Base-by-base conservation (phyloP, 495 filamentous ascomycete species). In the Sphaerosporella brunnea region DNA sequence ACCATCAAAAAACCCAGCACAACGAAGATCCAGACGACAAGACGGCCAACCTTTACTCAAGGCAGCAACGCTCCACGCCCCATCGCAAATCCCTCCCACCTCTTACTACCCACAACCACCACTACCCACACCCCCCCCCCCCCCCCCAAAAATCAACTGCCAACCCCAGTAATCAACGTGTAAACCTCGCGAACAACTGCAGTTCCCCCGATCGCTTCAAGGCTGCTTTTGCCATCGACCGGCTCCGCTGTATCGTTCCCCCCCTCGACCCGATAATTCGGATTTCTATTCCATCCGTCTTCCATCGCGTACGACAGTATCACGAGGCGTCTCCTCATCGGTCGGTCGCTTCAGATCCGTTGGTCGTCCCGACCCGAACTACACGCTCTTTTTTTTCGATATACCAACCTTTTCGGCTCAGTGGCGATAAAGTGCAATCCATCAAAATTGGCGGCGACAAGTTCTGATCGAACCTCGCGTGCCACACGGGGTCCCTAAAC, bases 331-430 rank as follows among this genome's bases (percentile, higher is more conserved):
- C 41, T 23, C 23, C 25, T 19, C 43, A 18, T 46, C 43, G 43
- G 30, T 46, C 43, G 43, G 28, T 46, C 43, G 43, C 43, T 46
- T 46, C 25, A 46, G n/a, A n/a, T 18, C 25, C 13, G 11, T 44
- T 16, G 8, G 19, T 36, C 43, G 25, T 36, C 26, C 43, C 43
- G 25, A 46, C 43, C 43, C 30, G 43, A 23, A 11, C 8, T 23
- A 15, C 30, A 20, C 43, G 23, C 18, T 34, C 23, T 36, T 28
- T 34, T 21, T 19, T 36, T 1, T 8, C 43, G 8, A 46, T 35
- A 34, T 36, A 34, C 28, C 43, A n/a, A 20, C 23, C 11, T 43
- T 43, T 8, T 26, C 28, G 4, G 23, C 8, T 1, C 28, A 36
- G 43, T 46, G 43, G 43, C 43, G 4, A 46, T 25, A 10, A 23